A percentile compares a stretch with the other conserved stretches of the same genome.
Conservation (phyloP, 2,329 filamentous ascomycete species). For the Beauveria rudraprayagi region DNA sequence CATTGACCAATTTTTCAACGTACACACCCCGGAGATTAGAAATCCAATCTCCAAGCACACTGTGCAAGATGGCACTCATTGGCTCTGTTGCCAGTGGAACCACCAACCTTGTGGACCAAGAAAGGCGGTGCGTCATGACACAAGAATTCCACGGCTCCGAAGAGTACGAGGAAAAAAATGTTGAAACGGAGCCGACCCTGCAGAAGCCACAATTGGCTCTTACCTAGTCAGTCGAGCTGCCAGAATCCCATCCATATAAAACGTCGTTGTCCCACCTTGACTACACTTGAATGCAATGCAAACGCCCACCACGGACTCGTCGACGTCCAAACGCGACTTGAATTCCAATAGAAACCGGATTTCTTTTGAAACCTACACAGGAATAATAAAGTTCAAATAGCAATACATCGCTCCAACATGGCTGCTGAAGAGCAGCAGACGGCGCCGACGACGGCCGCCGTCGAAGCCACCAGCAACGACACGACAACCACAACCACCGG, state of each 20-base stretch:
- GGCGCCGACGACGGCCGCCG: background rate
- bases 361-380: background rate
- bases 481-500: background rate
- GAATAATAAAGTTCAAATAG: no score
- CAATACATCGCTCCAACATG: background rate
- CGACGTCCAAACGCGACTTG: background rate
- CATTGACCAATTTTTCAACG: background rate
- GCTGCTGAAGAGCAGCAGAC: constrained; percentile 8
- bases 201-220: background rate
- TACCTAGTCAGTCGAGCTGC: background rate
- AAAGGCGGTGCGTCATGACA: constrained; percentile 4
- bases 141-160: background rate
- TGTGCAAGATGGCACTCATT: background rate
- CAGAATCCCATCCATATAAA: background rate
- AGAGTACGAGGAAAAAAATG: background rate
- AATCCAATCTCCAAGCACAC: constrained; percentile 7
- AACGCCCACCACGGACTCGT: background rate
- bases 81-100: background rate
- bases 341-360: no score
- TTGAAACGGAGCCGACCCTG: background rate
- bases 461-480: background rate
- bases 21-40: constrained; percentile 4
- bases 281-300: background rate
- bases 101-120: constrained; percentile 3
- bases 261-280: background rate